Evolutionary conservation across 805 yeast species (phyloP), one percentile per base, ranked within the genome.

Genomic region (Starmerella cellae): DNA sequence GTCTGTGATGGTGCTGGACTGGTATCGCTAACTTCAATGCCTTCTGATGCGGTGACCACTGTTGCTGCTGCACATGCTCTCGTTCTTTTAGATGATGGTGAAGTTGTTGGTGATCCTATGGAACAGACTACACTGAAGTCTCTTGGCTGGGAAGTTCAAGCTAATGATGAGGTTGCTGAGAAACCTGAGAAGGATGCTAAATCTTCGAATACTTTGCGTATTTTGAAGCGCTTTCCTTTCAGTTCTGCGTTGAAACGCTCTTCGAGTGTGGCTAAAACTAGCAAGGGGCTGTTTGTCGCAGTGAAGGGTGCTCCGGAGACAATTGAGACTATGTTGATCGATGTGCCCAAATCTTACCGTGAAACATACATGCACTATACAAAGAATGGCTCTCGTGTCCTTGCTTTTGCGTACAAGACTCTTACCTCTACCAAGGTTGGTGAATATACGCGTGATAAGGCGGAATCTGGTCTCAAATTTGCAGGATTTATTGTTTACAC

Each of bases 221-320:
- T 91, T 49, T 67, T 82, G 52, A 87, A 95, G 65, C 80, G 97
- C 60, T 91, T 88, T 74, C 97, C 91, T 65, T 91, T 91, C 62
- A 84, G 95, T 38, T 88, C 97, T 37, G 82, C 95, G 42, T 73
- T 91, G 60, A 91, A 91, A 63, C 79, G 98, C 65, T 88, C 97
- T 4, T 73, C 95, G n/a, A 73, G 93, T 23, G 75, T 87, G 53
- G 79, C 94, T 22, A 67, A 69, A 42, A 19, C 27, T 10, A 37
- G 24, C n/a, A 67, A 73, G 49, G 36, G 36, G 10, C 65, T 75
- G 44, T 69, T 84, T 50, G 91, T 85, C 36, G 79, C 94, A 50
- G 94, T 78, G 35, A 91, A 91, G 65, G 98, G 98, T 70, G 98
- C 98, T 1, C 98, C 98, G 4, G 98, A 91, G 65, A 91, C 96